Base-by-base conservation (phyloP, 306 rosid genomes). In the Lupinus albus region DNA sequence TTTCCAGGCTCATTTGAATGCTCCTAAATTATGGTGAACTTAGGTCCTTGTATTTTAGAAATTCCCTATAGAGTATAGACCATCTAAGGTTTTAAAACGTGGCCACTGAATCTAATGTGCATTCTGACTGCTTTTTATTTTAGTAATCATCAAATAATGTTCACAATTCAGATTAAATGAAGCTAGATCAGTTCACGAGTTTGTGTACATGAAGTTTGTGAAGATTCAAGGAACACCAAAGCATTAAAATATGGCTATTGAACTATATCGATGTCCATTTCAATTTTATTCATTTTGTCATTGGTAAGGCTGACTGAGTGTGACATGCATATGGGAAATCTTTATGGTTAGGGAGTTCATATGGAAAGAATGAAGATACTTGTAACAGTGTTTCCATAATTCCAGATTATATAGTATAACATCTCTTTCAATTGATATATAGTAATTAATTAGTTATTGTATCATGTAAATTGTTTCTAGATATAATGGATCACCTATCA, bases 131-230 rank as follows among this genome's bases (percentile, higher is more conserved):
- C 59, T 47, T 16, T 15, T n/a, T n/a, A n/a, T n/a, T 16, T 32
- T 49, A 17, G 71, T 32, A 33, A 20, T 20, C 25, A 20, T 1
- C 25, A 20, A 52, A 32, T 33, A 11, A 30, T 48, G 48, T 50
- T 49, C 35, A 49, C n/a, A 3, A 21, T 51, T 50, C 45, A 35
- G 18, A 14, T 16, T 46, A 48, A 25, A 7, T 65, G 16, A 45
- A 45, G 57, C 8, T 70, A 42, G 39, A 55, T 7, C 13, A 44
- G 45, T 32, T 25, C 56, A 28, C 14, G 52, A 45, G 45, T 33
- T 75, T 59, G 38, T 59, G 54, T 10, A 20, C 56, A 53, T 28
- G 18, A 53, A 46, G 9, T 47, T 15, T 68, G 56, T 39, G n/a
- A 10, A 36, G 69, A 33, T 38, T 41, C 12, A 60, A 7, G 33